Conservation (phyloP, 1,284 basidiomycete genomes). For the Thecaphora frezii region DNA sequence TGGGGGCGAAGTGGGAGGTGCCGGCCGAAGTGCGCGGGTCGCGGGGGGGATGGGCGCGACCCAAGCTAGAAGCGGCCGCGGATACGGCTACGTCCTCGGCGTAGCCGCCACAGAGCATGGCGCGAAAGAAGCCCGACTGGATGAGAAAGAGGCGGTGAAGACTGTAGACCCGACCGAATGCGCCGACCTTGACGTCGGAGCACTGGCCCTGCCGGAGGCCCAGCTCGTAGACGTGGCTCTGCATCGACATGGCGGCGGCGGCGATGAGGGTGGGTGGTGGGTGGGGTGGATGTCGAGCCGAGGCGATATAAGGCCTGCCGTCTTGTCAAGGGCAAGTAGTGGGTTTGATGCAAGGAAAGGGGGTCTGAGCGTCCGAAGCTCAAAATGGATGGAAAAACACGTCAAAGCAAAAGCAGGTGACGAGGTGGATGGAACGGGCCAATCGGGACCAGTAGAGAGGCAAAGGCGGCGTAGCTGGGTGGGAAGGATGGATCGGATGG, state of each 20-base stretch:
- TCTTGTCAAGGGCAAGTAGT: no score
- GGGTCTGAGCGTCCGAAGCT: no score
- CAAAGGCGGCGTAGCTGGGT: no score
- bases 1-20: background rate
- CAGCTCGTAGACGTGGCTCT: constrained; percentile 35
- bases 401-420: no score
- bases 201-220: constrained; percentile 35
- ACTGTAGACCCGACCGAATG: constrained; percentile 45
- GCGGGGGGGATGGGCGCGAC: background rate
- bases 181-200: constrained; percentile 41
- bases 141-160: constrained; percentile 50
- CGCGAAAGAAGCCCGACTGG: constrained; percentile 51
- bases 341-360: no score
- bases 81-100: constrained; percentile 34
- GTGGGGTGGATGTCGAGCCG: no score
- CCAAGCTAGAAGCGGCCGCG: constrained; percentile 24
- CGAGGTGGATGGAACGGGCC: no score
- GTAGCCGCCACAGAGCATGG: constrained; percentile 47
- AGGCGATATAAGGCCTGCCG: no score
- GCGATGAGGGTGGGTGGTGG: no score
- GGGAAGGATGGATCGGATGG: no score
- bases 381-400: no score
- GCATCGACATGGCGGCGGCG: constrained; percentile 12
- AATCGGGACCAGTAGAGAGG: no score
- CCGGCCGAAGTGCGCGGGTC: background rate